Evolutionary conservation across 2,329 filamentous ascomycete genomes (phyloP).

Genomic region (Exophiala bonariae): DNA sequence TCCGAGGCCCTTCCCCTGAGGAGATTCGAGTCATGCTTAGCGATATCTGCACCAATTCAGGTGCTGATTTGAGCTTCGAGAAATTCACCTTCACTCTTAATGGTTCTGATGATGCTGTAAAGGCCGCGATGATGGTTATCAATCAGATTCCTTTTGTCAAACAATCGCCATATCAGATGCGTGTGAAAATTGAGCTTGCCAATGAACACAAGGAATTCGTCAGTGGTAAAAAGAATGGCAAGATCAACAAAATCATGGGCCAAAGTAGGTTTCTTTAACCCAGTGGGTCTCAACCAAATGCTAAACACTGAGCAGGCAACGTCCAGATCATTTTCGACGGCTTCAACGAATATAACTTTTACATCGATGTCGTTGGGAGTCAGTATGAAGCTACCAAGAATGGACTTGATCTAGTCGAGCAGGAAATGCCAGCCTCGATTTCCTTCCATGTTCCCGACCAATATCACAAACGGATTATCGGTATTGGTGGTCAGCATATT

Average conservation of each 20-base stretch:
- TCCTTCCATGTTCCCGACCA: slow-evolving; percentile 99
- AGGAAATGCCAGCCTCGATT: slow-evolving; percentile 98
- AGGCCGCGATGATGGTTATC: slow-evolving; percentile 90
- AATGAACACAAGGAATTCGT: slow-evolving; percentile 99
- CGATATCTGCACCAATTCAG: slow-evolving; percentile 94
- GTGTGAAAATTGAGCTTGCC: slow-evolving; percentile 96
- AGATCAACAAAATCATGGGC: slow-evolving; percentile 99
- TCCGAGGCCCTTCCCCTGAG: slow-evolving; percentile 59
- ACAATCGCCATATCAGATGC: slow-evolving; percentile 85
- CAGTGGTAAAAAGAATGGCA: slow-evolving; percentile 98
- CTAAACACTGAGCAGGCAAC: slow-evolving; percentile 59
- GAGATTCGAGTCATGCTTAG: slow-evolving; percentile 89
- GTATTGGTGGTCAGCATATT: slow-evolving; percentile 96
- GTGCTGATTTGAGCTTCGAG: slow-evolving; percentile 91
- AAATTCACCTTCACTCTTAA: slow-evolving; percentile 92
- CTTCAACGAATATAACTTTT: slow-evolving; percentile 99
- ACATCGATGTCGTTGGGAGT: slow-evolving; percentile 92
- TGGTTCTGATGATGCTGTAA: slow-evolving; percentile 93
- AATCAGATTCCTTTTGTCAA: slow-evolving; percentile 87
- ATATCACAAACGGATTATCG: slow-evolving; percentile 99
- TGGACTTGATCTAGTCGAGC: slow-evolving; percentile 87
- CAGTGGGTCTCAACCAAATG: not conserved
- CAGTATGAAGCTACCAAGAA: slow-evolving; percentile 94
- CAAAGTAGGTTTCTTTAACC: slow-evolving; percentile 64
- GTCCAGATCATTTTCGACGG: slow-evolving; percentile 99